Percentiles rank a stretch among this genome's conserved stretches.
Conservation (phyloP, 805 yeast species). For the Lachancea waltii region DNA sequence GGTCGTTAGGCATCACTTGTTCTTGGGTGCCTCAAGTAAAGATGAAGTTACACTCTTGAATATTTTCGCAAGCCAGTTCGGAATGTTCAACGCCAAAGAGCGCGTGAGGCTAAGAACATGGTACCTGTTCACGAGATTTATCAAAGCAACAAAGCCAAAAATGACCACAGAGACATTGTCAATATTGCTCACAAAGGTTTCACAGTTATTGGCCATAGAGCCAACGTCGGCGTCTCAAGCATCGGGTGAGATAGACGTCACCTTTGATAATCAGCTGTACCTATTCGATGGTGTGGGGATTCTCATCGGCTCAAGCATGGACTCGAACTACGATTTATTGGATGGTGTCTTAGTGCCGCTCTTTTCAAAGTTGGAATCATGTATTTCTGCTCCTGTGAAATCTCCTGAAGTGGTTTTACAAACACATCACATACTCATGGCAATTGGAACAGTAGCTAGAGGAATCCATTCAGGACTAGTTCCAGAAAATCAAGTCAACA, state of each 20-base stretch:
- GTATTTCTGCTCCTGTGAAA: slow-evolving; percentile 43
- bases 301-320: slow-evolving; percentile 49
- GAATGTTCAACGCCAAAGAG: slow-evolving; percentile 66
- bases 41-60: slow-evolving; percentile 58
- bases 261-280: slow-evolving; percentile 72
- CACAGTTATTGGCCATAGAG: slow-evolving; percentile 53
- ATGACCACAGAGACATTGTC: slow-evolving; percentile 46
- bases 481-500: slow-evolving; percentile 36
- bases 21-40: slow-evolving; percentile 37
- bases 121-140: slow-evolving; percentile 81
- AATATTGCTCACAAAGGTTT: slow-evolving; percentile 55
- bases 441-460: slow-evolving; percentile 83
- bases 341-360: slow-evolving; percentile 70
- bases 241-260: slow-evolving; percentile 45
- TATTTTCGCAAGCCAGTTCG: slow-evolving; percentile 72
- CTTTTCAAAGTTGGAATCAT: slow-evolving; percentile 60
- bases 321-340: slow-evolving; percentile 39
- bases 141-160: slow-evolving; percentile 67
- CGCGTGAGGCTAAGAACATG: slow-evolving; percentile 81
- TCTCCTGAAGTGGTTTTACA: slow-evolving; percentile 51
- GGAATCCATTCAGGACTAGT: slow-evolving; percentile 59
- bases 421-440: slow-evolving; percentile 80
- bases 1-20: slow-evolving; percentile 68
- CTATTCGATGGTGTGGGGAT: slow-evolving; percentile 84
- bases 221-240: slow-evolving; percentile 27